A percentile compares a stretch with the other conserved stretches of the same genome.
Conservation (phyloP, 108 stramenopile species). For the Nitzschia sp. region DNA sequence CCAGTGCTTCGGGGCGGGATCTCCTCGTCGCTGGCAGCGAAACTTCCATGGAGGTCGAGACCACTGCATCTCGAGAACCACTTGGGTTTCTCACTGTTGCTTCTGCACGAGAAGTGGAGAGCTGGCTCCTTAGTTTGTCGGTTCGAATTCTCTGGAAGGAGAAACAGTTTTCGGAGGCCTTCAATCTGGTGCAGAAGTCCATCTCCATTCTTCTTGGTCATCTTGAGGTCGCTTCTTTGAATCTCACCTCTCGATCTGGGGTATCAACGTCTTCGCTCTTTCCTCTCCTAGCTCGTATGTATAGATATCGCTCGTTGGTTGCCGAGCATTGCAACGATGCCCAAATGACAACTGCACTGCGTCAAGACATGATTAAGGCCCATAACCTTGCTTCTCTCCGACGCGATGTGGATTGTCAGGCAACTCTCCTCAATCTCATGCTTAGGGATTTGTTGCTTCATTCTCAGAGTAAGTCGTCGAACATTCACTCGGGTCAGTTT, state of each 20-base stretch:
- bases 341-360: conserved; percentile 30
- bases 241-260: conserved; percentile 32
- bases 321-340: conserved; percentile 52
- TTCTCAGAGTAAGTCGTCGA: conserved; percentile 65
- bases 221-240: conserved; percentile 42
- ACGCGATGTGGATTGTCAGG: conserved; percentile 79
- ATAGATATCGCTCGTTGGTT: conserved; percentile 72
- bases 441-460: conserved; percentile 69
- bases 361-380: conserved; percentile 62
- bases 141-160: conserved; percentile 69
- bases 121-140: conserved; percentile 69
- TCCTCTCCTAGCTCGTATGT: conserved; percentile 78
- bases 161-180: conserved; percentile 42
- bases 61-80: background rate
- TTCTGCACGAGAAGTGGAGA: conserved; percentile 65
- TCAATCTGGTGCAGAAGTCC: conserved; percentile 49
- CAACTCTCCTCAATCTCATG: conserved; percentile 84
- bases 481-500: conserved; percentile 2
- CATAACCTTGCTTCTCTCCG: conserved; percentile 78
- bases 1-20: conserved; percentile 46
- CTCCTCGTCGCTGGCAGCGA: conserved; percentile 23
- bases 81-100: conserved; percentile 39
- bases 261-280: conserved; percentile 56
- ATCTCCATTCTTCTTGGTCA: conserved; percentile 55
- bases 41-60: conserved; percentile 36